phyloP scores from a whole-genome alignment of 345 rosid species.

The Capsella bursapastoris region DNA sequence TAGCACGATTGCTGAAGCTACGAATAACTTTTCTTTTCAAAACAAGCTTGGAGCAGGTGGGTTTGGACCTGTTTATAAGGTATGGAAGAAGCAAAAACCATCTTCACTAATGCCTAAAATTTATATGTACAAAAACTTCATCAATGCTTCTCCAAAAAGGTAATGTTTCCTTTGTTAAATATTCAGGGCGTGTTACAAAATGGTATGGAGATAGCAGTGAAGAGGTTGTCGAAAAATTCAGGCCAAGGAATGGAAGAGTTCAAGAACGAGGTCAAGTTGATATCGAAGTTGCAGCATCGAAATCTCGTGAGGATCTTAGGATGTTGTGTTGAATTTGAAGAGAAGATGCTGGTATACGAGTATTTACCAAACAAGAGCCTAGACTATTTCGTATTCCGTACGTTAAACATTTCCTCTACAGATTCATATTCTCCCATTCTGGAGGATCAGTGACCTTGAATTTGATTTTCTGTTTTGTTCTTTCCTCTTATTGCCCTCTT shows the following conservation, averaged over 20 bases:
- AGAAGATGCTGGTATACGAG: slow-evolving; percentile 68
- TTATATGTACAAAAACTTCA: neutral
- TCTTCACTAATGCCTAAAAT: neutral
- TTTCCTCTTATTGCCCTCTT: neutral
- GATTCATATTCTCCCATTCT: neutral
- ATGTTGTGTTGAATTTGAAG: slow-evolving; percentile 59
- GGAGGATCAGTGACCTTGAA: neutral
- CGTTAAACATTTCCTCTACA: slow-evolving; percentile 13
- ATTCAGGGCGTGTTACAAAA: slow-evolving; percentile 49
- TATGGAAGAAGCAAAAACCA: slow-evolving; percentile 32
- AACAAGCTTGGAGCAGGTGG: slow-evolving; percentile 81
- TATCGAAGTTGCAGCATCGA: slow-evolving; percentile 68
- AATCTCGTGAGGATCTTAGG: slow-evolving; percentile 77
- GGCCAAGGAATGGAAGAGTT: slow-evolving; percentile 63
- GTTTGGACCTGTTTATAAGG: slow-evolving; percentile 78
- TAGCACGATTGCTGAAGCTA: slow-evolving; percentile 53
- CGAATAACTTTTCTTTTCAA: slow-evolving; percentile 53
- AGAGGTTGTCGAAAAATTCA: slow-evolving; percentile 54
- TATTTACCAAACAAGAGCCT: slow-evolving; percentile 67
- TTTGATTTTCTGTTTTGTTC: neutral
- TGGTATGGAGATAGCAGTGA: slow-evolving; percentile 59
- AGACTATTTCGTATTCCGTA: slow-evolving; percentile 62
- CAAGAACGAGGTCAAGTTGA: slow-evolving; percentile 51
- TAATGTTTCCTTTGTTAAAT: neutral
- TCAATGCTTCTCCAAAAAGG: neutral